Evolutionary conservation across 495 filamentous ascomycete genomes (phyloP), one percentile per base, ranked within the genome.

Genomic region (Aspergillus nanangensis): DNA sequence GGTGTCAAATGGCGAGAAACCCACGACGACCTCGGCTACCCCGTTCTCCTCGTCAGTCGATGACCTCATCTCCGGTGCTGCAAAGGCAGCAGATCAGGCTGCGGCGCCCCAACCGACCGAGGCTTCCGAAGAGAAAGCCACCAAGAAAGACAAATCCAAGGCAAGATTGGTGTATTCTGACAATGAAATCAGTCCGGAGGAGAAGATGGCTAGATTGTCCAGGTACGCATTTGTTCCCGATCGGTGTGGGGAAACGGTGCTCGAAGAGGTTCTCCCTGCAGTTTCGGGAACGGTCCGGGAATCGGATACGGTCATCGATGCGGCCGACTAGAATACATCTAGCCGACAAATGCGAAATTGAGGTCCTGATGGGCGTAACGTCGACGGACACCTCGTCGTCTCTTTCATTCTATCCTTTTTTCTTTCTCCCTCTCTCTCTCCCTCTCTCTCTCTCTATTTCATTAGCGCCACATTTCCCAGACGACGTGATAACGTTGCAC

Each of bases 101-200:
- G 57, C 55, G 33, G 44, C 56, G 4, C 27, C 60, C 14, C 56
- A 57, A 51, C 25, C 62, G 9, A 54, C 62, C 15, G 67, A 66
- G 19, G 40, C 60, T 3, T 44, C 48, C 8, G 70, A 65, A 46
- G 77, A 87, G 60, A 86, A 87, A 32, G 43, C 50, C 38, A 47
- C 46, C 38, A 86, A 84, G 69, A 75, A 77, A 58, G 82, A 86
- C 33, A 87, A 87, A 64, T 67, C 82, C 13, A 87, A 87, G 31
- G 67, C 75, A 46, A 81, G 82, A 58, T 78, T 95, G 77, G 71
- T 93, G 4, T 93, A 90, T 66, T 81, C 78, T 33, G 85, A 90
- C 60, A 79, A 84, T 35, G 84, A 87, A 36, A 71, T 80, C 56
- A 90, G 86, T 53, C 88, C 88, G 19, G 89, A 95, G 68, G 89